Conservation (phyloP, 257 asterid species). For the Vinca minor region DNA sequence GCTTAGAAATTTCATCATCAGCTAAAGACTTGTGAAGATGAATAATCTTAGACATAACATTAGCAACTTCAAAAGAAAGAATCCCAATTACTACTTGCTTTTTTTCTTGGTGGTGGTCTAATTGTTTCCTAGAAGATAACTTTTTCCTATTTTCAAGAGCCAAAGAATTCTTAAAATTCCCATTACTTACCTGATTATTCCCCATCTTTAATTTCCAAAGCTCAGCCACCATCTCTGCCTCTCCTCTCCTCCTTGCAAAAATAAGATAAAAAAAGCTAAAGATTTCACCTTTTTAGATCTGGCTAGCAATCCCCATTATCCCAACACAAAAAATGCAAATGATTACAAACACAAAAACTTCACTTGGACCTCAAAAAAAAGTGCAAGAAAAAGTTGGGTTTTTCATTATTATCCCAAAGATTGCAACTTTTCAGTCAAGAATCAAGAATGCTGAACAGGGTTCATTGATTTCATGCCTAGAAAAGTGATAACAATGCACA, state of each 20-base stretch:
- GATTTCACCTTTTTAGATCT: conserved; percentile 39
- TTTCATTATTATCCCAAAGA: not conserved
- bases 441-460: conserved; percentile 12
- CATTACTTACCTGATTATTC: conserved; percentile 90
- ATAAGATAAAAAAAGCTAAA: conserved; percentile 21
- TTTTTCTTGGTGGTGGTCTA: conserved; percentile 30
- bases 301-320: conserved; percentile 16
- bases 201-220: conserved; percentile 80
- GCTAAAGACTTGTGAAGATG: conserved; percentile 69
- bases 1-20: conserved; percentile 50
- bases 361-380: not conserved
- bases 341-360: not conserved
- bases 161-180: conserved; percentile 65
- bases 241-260: conserved; percentile 16
- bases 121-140: conserved; percentile 35
- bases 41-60: conserved; percentile 83
- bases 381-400: conserved; percentile 5
- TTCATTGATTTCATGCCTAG: conserved; percentile 19
- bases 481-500: conserved; percentile 29
- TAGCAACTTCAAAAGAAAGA: conserved; percentile 91
- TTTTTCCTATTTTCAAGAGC: conserved; percentile 52
- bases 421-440: conserved; percentile 9
- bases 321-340: conserved; percentile 3
- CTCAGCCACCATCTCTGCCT: conserved; percentile 77
- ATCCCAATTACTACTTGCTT: conserved; percentile 55